Evolutionary conservation across 495 filamentous ascomycete species (phyloP).

Genomic region (Achaetomiella virescens): DNA sequence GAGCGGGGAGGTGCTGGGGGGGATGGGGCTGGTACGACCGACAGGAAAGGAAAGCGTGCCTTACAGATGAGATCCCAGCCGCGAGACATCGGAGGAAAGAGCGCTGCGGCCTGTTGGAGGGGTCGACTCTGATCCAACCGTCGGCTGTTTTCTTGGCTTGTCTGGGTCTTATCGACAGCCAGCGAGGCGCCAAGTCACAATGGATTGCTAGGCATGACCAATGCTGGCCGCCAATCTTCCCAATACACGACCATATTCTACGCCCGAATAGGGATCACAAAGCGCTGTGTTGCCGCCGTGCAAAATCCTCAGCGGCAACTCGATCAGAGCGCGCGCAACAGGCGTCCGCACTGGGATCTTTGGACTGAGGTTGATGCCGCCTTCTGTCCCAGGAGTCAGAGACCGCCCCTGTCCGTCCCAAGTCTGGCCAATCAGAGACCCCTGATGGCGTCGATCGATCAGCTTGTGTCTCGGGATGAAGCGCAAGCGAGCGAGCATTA

Average conservation of each 20-base stretch:
- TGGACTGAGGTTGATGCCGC: slow-evolving; percentile 27
- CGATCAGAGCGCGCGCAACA: slow-evolving; percentile 11
- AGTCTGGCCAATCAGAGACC: slow-evolving; percentile 20
- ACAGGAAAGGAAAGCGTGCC: slow-evolving; percentile 7
- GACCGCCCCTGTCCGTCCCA: slow-evolving; percentile 17
- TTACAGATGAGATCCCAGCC: slow-evolving; percentile 6
- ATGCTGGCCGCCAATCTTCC: neutral
- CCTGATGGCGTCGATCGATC: slow-evolving; percentile 24
- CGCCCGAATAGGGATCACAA: neutral
- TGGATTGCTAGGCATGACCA: neutral
- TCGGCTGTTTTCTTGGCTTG: neutral
- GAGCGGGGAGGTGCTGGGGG: neutral
- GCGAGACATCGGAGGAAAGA: neutral
- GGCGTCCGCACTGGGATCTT: slow-evolving; percentile 9
- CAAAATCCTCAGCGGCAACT: slow-evolving; percentile 10
- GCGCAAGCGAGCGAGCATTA: slow-evolving; percentile 28
- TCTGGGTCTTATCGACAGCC: neutral
- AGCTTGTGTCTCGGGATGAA: slow-evolving; percentile 33
- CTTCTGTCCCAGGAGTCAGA: slow-evolving; percentile 27
- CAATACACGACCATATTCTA: neutral
- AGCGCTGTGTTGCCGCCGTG: neutral
- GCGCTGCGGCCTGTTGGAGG: neutral
- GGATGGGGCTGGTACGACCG: neutral
- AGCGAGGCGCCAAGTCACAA: slow-evolving; percentile 6
- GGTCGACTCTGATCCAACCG: neutral